These are phyloP conservation scores for Punica granatum DNA, from an alignment of 345 rosid genomes.

Conservation along the genomic window DNA sequence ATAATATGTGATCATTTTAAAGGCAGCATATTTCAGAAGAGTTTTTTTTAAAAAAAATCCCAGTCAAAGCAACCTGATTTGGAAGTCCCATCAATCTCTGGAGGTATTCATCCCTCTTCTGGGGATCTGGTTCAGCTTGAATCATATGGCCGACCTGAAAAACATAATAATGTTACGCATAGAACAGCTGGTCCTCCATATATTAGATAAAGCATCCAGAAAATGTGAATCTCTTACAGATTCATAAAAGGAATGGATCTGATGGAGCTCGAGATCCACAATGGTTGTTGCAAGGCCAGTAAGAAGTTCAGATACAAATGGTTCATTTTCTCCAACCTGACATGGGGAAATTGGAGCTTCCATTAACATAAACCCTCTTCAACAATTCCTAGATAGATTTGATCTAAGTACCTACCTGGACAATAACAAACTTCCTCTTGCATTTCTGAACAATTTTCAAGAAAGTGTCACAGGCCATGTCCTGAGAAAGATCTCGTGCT, in stretches of 20 bases:
- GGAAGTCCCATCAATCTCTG: constrained; percentile 95
- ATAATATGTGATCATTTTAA: constrained; percentile 12
- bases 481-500: constrained; percentile 35
- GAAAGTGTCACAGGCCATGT: constrained; percentile 99
- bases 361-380: neutral
- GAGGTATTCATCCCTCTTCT: constrained; percentile 92
- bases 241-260: constrained; percentile 96
- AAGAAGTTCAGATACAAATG: constrained; percentile 98
- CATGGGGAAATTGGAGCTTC: neutral
- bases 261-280: constrained; percentile 97
- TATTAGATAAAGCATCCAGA: neutral
- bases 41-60: neutral
- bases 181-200: neutral
- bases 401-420: constrained; percentile 45
- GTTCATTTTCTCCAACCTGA: constrained; percentile 95
- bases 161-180: neutral
- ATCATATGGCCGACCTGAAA: constrained; percentile 93
- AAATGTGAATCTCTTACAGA: constrained; percentile 39
- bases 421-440: constrained; percentile 88
- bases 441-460: constrained; percentile 99
- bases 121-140: constrained; percentile 95
- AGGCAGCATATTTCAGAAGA: neutral
- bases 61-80: constrained; percentile 51
- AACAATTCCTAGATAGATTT: neutral
- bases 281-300: constrained; percentile 90